Base-by-base conservation (phyloP, 257 asterid genomes). In the Asclepias syriaca region DNA sequence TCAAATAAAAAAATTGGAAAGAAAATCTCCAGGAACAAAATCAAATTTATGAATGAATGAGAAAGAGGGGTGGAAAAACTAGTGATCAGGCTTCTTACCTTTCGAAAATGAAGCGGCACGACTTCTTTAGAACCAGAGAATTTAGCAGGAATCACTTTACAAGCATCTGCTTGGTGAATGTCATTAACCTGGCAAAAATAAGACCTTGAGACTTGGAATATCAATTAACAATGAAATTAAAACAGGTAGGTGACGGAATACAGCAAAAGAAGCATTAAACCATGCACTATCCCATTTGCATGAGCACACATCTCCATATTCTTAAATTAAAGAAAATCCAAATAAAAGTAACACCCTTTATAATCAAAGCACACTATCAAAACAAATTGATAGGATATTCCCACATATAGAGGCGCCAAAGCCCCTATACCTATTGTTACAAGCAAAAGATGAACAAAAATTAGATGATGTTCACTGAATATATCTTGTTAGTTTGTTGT, bases 131-230 rank as follows among this genome's bases (percentile, higher is more conserved):
- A 84, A 43, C 99, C 99, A 73, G 84, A 91, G 83, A 94, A 94
- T 83, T 94, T 94, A 72, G 97, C 96, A 51, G 99, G 99, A 72
- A 93, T 94, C 71, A 94, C 84, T 88, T 94, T 94, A 85, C 99
- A 94, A 57, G 95, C 84, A 86, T 94, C 90, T 56, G 99, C 93
- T 67, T 37, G 90, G 73, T 86, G 86, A 72, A 94, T 91, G 75
- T 87, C 88, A 77, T 76, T 80, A 72, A 86, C 96, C 98, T 94
- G 94, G 77, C 74, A 81, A 67, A 80, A 0, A 27, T 50, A 77
- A 74, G 60, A 59, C 39, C 50, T 5, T 8, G 12, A 27, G 5
- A 49, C 57, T 66, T 46, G 77, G 61, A 60, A 81, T 68, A 75
- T 64, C 65, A 77, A 19, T 70, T 66, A 32, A 18, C 75, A 57